phyloP scores from a whole-genome alignment of 805 yeast genomes.

The Saccharomycodes ludwigii region DNA sequence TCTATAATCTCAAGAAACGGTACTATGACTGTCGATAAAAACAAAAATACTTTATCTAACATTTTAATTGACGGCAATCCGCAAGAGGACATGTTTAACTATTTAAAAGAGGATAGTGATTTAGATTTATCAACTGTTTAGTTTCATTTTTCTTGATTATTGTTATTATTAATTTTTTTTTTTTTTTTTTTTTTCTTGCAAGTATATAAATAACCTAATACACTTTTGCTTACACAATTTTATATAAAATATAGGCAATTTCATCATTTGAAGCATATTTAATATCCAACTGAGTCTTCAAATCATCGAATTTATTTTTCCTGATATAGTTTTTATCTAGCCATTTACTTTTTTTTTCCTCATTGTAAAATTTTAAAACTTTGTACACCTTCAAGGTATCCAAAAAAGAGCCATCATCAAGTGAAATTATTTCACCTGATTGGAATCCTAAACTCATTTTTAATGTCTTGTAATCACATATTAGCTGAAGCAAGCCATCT shows the following conservation, averaged over 20 bases:
- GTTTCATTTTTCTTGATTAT: no score
- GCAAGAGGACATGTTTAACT: not conserved
- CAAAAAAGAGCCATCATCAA: not conserved
- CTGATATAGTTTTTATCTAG: not conserved
- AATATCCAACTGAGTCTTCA: not conserved
- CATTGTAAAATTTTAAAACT: not conserved
- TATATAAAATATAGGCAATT: constrained; percentile 1
- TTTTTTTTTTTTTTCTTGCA: no score
- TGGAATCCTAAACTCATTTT: constrained; percentile 18
- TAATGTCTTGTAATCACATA: constrained; percentile 20
- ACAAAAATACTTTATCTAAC: no score
- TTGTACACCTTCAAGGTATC: not conserved
- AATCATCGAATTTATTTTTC: not conserved
- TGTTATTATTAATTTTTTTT: no score
- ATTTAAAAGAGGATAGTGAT: no score
- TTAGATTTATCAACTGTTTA: no score
- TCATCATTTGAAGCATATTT: constrained; percentile 1
- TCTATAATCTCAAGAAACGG: no score
- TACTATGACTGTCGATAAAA: no score
- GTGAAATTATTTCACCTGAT: constrained; percentile 2
- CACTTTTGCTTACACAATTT: not conserved
- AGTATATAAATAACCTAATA: no score
- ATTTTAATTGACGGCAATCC: not conserved
- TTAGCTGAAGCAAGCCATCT: constrained; percentile 23
- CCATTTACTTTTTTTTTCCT: not conserved